phyloP scores from a whole-genome alignment of 805 yeast genomes.

The Cyberlindnera americana region DNA sequence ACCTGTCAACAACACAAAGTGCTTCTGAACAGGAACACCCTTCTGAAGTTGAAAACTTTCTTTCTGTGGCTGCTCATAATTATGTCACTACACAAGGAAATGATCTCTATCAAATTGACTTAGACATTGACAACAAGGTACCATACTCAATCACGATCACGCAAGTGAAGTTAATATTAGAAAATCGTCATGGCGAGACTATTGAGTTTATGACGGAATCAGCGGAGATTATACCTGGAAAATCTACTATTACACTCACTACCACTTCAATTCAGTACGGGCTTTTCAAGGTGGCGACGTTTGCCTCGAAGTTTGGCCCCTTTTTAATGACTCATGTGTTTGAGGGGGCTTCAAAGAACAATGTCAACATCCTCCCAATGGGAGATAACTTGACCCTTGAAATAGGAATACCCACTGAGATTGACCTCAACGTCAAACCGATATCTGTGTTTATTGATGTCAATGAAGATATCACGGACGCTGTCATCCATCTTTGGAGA shows the following conservation, averaged over 20 bases:
- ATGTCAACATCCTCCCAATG: slow-evolving; percentile 12
- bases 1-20: neutral
- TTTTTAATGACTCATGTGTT: slow-evolving; percentile 26
- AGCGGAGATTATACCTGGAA: slow-evolving; percentile 2
- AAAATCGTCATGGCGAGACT: slow-evolving; percentile 10
- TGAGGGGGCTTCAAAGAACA: slow-evolving; percentile 6
- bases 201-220: slow-evolving; percentile 4
- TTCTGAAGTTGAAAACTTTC: slow-evolving; percentile 9
- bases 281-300: slow-evolving; percentile 27
- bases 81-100: slow-evolving; percentile 11
- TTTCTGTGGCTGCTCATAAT: slow-evolving; percentile 8
- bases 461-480: slow-evolving; percentile 4
- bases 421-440: slow-evolving; percentile 18
- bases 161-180: slow-evolving; percentile 24
- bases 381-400: slow-evolving; percentile 19
- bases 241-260: slow-evolving; percentile 16
- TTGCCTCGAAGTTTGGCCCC: slow-evolving; percentile 28
- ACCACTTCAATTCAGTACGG: slow-evolving; percentile 35
- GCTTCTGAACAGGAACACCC: neutral
- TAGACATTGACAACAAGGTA: slow-evolving; percentile 8
- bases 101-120: slow-evolving; percentile 13
- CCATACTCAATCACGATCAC: neutral
- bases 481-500: slow-evolving; percentile 12
- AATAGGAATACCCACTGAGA: slow-evolving; percentile 16
- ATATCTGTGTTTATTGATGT: slow-evolving; percentile 19